Percentiles rank a stretch among this genome's conserved stretches.
phyloP scores from a whole-genome alignment of 306 rosid genomes.

The Vigna angularis region DNA sequence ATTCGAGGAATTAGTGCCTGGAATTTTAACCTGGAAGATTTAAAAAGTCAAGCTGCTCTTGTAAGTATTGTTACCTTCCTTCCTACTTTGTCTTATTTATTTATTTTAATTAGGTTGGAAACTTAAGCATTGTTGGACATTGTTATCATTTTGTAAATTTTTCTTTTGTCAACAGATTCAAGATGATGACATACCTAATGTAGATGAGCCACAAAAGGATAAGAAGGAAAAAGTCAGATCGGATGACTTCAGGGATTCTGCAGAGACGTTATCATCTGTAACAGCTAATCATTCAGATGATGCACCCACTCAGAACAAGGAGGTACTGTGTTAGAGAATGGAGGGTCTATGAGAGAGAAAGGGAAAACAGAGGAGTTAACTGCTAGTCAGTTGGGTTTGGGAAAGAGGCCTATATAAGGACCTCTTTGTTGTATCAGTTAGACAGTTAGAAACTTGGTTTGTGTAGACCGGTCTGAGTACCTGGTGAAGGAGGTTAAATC shows the following conservation, averaged over 20 bases:
- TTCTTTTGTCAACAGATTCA: slow-evolving; percentile 71
- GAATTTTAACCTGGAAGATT: slow-evolving; percentile 97
- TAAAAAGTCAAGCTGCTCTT: slow-evolving; percentile 95
- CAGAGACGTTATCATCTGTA: slow-evolving; percentile 51
- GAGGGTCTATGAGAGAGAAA: no score
- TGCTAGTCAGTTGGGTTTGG: no score
- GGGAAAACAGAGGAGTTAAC: no score
- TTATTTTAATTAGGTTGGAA: slow-evolving; percentile 24
- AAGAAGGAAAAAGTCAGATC: slow-evolving; percentile 54
- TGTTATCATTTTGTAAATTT: slow-evolving; percentile 18
- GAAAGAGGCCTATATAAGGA: no score
- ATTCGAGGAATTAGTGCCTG: slow-evolving; percentile 99
- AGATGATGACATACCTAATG: slow-evolving; percentile 67
- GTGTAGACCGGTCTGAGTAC: no score
- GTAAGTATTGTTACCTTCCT: slow-evolving; percentile 64
- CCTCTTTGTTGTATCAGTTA: no score
- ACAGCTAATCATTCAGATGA: slow-evolving; percentile 60
- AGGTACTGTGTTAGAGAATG: slow-evolving; percentile 48
- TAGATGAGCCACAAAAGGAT: slow-evolving; percentile 59
- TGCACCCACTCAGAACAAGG: slow-evolving; percentile 58
- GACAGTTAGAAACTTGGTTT: fast-evolving
- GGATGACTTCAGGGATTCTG: slow-evolving; percentile 57
- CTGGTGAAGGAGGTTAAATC: no score
- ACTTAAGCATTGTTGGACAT: slow-evolving; percentile 29
- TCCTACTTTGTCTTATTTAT: slow-evolving; percentile 37